Conservation (phyloP, 192 early-diverging fungal species). For the Diversispora epigaea region DNA sequence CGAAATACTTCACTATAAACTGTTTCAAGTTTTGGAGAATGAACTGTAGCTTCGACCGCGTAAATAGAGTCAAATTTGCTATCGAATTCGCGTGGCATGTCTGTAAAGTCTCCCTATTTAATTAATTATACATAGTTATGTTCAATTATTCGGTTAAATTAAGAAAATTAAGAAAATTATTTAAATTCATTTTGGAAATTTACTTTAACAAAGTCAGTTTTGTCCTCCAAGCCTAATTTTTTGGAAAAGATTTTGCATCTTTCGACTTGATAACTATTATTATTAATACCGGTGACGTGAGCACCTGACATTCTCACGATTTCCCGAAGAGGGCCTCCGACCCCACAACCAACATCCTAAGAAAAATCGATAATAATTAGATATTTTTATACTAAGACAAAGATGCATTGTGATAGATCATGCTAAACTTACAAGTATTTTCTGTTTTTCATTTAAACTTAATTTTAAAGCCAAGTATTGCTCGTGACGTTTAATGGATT, state of each 20-base stretch:
- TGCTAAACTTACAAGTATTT: slow-evolving; percentile 65
- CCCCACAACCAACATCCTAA: slow-evolving; percentile 87
- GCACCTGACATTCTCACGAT: slow-evolving; percentile 74
- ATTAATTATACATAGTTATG: not conserved
- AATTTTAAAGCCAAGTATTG: slow-evolving; percentile 71
- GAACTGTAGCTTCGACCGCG: slow-evolving; percentile 87
- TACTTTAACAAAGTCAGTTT: slow-evolving; percentile 69
- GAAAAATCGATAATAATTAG: not conserved
- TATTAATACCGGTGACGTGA: slow-evolving; percentile 85
- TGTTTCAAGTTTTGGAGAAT: slow-evolving; percentile 75
- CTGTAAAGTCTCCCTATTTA: slow-evolving; percentile 53
- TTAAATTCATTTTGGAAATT: slow-evolving; percentile 48
- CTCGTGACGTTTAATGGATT: slow-evolving; percentile 84
- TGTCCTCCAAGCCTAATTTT: slow-evolving; percentile 62
- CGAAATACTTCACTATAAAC: slow-evolving; percentile 85
- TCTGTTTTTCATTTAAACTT: slow-evolving; percentile 61
- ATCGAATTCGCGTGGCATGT: slow-evolving; percentile 75
- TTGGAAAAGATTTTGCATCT: slow-evolving; percentile 71
- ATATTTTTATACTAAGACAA: not conserved
- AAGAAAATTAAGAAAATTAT: not conserved
- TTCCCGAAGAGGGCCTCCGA: slow-evolving; percentile 88
- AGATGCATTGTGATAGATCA: slow-evolving; percentile 6
- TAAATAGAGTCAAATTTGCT: slow-evolving; percentile 80
- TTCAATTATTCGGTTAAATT: not conserved
- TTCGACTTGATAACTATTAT: slow-evolving; percentile 91